Evolutionary conservation across 768 basidiomycete species (phyloP), one percentile per base, ranked within the genome.

Genomic region (Auriscalpium vulgare): DNA sequence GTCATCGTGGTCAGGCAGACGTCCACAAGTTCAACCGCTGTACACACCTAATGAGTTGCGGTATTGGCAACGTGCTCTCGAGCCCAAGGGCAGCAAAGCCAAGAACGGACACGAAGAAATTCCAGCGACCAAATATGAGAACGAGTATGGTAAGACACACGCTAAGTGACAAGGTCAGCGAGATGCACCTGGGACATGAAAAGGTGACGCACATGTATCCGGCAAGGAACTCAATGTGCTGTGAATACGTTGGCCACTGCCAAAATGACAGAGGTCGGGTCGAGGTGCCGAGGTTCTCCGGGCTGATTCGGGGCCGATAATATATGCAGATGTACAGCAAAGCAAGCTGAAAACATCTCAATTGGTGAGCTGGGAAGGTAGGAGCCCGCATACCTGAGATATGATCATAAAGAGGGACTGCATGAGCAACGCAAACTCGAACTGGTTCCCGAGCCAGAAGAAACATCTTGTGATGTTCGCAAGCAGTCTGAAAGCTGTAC

Each of bases 401-500:
- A 86, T 59, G 58, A 93, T 91, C 91, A 93, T 90, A 51, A 93
- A 73, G 55, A 92, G 69, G 16, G 88, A 90, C 69, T 93, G 91
- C 9, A 90, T 61, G n/a, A 93, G 74, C 51, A 93, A 71, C 2
- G 90, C 79, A 47, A 78, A 70, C 72, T 92, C 91, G 68, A 91
- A 93, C 52, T 65, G 87, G 40, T 84, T 74, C 54, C 91, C 91
- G 37, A 93, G 72, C 91, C 91, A 93, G 72, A 92, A 93, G 75
- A 91, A 93, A 69, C 91, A 93, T 65, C 91, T 78, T 23, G 87
- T 86, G 53, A 92, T 90, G 69, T 93, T 93, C 50, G 90, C 88
- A 57, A 88, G 75, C 36, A 91, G 74, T 62, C 88, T 90, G 52
- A 17, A 53, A 35, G 14, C 23, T 8, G 29, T 51, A 50, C 16